These are phyloP conservation scores for Microdochium bolleyi DNA, from an alignment of 2,329 filamentous ascomycete genomes.

Conservation along the genomic window DNA sequence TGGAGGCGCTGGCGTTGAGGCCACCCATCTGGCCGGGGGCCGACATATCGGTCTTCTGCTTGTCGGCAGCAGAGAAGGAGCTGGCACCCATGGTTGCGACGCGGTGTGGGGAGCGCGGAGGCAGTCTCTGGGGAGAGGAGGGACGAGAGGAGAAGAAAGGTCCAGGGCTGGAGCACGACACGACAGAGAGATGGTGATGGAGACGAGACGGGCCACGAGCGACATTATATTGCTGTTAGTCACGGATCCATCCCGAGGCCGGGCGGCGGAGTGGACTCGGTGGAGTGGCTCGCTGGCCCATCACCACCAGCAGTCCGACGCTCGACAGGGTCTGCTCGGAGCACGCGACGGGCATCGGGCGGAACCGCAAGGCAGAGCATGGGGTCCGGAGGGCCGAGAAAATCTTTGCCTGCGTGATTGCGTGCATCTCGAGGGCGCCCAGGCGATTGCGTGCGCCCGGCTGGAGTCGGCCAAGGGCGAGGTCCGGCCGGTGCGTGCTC, in stretches of 20 bases:
- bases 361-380: not conserved
- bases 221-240: not conserved
- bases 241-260: not conserved
- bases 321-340: not conserved
- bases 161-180: not conserved
- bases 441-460: not conserved
- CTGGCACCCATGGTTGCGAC: not conserved
- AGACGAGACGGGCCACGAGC: not conserved
- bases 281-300: not conserved
- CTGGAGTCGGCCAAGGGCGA: too few species aligned
- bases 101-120: not conserved
- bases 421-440: not conserved
- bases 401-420: not conserved
- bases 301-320: not conserved
- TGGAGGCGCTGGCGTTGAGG: not conserved
- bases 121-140: not conserved
- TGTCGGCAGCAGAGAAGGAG: not conserved
- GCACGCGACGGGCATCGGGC: not conserved
- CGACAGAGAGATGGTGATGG: not conserved
- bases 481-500: too few species aligned
- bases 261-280: not conserved
- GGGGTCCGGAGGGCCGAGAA: not conserved
- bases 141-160: not conserved
- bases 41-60: not conserved
- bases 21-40: not conserved